Evolutionary conservation across 805 yeast genomes (phyloP).

Genomic region (Vanderwaltozyma yarrowii): DNA sequence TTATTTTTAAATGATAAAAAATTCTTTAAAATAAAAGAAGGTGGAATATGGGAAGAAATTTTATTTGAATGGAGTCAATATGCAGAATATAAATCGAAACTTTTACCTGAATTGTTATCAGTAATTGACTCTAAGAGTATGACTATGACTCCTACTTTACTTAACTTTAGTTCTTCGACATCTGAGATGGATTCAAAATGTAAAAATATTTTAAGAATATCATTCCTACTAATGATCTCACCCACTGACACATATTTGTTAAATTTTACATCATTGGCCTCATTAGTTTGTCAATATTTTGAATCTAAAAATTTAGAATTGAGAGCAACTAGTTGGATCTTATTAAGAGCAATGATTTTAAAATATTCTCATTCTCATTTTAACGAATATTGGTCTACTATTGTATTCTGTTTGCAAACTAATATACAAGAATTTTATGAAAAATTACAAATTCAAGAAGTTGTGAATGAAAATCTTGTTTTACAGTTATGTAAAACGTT

Average conservation of each 20-base stretch:
- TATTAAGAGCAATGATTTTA: slow-evolving; percentile 57
- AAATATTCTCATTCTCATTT: slow-evolving; percentile 56
- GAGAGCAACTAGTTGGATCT: slow-evolving; percentile 31
- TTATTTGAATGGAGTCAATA: slow-evolving; percentile 50
- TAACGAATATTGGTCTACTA: slow-evolving; percentile 56
- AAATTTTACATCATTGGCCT: slow-evolving; percentile 39
- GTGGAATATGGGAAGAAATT: slow-evolving; percentile 41
- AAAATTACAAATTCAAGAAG: slow-evolving; percentile 18
- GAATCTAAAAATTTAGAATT: slow-evolving; percentile 23
- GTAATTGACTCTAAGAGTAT: slow-evolving; percentile 31
- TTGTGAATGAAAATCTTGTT: slow-evolving; percentile 26
- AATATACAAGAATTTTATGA: slow-evolving; percentile 25
- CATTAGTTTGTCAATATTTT: slow-evolving; percentile 33
- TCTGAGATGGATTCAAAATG: slow-evolving; percentile 48
- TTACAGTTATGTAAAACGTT: slow-evolving; percentile 65
- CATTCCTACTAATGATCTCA: slow-evolving; percentile 52
- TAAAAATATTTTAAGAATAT: slow-evolving; percentile 47
- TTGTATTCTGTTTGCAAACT: slow-evolving; percentile 50
- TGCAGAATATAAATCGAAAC: slow-evolving; percentile 46
- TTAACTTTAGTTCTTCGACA: slow-evolving; percentile 52
- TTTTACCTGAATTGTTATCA: slow-evolving; percentile 20
- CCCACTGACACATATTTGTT: slow-evolving; percentile 46
- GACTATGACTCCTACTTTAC: slow-evolving; percentile 43
- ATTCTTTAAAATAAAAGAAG: slow-evolving; percentile 11
- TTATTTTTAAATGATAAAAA: slow-evolving; percentile 42